Conservation (phyloP, 306 rosid genomes). For the Neltuma alba region DNA sequence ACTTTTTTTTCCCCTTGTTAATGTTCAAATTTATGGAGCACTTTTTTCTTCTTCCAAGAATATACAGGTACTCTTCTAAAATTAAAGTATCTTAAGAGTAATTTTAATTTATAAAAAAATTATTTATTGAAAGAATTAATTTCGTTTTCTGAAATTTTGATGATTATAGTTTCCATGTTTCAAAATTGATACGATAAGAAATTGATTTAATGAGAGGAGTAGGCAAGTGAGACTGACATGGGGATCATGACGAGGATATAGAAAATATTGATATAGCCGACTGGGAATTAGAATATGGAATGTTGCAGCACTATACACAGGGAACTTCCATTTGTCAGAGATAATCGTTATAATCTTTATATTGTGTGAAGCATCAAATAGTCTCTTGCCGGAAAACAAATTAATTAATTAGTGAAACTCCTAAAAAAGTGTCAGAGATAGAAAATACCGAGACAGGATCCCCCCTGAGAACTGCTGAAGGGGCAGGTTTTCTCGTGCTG, state of each 20-base stretch:
- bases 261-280: background rate
- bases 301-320: background rate
- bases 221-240: background rate
- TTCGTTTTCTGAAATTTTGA: background rate
- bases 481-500: background rate
- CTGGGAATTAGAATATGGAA: background rate
- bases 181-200: too few species aligned
- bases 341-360: background rate
- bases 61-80: too few species aligned
- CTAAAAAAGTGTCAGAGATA: background rate
- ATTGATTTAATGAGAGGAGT: background rate
- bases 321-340: background rate
- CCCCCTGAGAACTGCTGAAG: background rate
- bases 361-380: background rate
- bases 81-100: too few species aligned
- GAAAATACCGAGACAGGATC: background rate
- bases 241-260: background rate
- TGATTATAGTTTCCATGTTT: background rate
- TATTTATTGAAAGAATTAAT: too few species aligned
- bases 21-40: too few species aligned
- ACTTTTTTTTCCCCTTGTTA: too few species aligned
- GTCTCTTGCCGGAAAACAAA: background rate
- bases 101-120: too few species aligned
- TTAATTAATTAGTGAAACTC: conserved; percentile 16
- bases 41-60: too few species aligned